A percentile compares a stretch with the other conserved stretches of the same genome.
Evolutionary conservation across 345 rosid species (phyloP).

Genomic region (Eucalyptus rudis): DNA sequence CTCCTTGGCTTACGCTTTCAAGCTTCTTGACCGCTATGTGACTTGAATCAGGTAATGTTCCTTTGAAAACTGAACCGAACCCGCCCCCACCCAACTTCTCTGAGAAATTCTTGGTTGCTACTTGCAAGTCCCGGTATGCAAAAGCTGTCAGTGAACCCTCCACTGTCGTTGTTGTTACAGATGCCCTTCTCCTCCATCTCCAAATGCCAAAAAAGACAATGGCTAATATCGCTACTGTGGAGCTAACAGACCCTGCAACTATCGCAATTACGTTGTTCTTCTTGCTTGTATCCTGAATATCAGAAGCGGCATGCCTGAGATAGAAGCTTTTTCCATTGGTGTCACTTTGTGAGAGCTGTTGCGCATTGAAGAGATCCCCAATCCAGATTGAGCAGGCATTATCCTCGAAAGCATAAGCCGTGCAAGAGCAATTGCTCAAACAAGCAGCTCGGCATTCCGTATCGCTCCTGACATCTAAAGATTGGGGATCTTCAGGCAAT

Average conservation of each 20-base stretch:
- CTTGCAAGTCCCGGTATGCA: conserved; percentile 50
- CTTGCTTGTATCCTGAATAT: conserved; percentile 19
- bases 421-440: conserved; percentile 40
- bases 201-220: conserved; percentile 9
- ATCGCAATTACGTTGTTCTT: conserved; percentile 2
- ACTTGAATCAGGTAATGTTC: conserved; percentile 46
- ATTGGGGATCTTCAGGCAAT: conserved; percentile 4
- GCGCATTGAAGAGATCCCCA: conserved; percentile 27
- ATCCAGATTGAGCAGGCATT: conserved; percentile 44
- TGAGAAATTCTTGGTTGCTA: conserved; percentile 59
- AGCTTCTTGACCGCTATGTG: conserved; percentile 78
- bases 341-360: conserved; percentile 16
- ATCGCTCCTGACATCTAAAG: conserved; percentile 1
- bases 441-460: conserved; percentile 35
- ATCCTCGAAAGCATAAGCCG: conserved; percentile 43
- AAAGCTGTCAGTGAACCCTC: conserved; percentile 63
- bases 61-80: conserved; percentile 85
- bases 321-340: conserved; percentile 19
- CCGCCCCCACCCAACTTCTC: conserved; percentile 84
- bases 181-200: conserved; percentile 8
- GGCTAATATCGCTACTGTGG: conserved; percentile 6
- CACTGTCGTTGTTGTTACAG: conserved; percentile 2
- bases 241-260: conserved; percentile 14
- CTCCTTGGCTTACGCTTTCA: conserved; percentile 66
- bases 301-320: conserved; percentile 51